Evolutionary conservation across 2,329 filamentous ascomycete genomes (phyloP), one percentile per base, ranked within the genome.

Genomic region (Cadophora luteo-olivacea): DNA sequence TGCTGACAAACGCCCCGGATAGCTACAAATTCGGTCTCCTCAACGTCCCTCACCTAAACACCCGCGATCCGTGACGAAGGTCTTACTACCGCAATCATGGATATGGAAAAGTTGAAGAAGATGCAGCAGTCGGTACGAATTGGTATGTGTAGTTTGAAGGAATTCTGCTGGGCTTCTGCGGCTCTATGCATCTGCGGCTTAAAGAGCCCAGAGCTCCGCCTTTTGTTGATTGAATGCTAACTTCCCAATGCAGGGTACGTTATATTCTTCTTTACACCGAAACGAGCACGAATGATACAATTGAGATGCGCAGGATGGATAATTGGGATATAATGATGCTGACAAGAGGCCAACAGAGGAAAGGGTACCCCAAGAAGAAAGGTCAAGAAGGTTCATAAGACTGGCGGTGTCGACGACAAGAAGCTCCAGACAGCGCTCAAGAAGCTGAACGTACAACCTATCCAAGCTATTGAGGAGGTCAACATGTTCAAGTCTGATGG

Each of bases 401-500:
- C 90, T 83, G 92, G 92, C 76, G 93, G 92, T 81, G 93, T 92
- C 83, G 96, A 99, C 82, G 96, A 99, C 91, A 98, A 97, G 93
- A 99, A 99, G 90, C 93, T 99, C 74, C 96, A 99, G 87, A 89
- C 91, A 72, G 86, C 93, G 72, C 89, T 99, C 76, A 99, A 99
- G 92, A 99, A 99, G 92, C 90, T 99, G 83, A 98, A 98, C 85
- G 95, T 97, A 69, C 96, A 99, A 89, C 96, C 96, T 79, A 98
- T 99, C 84, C 94, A 97, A 87, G 93, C 92, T 75, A 99, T 99
- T 79, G 96, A 99, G 90, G 96, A 99, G 88, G 96, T 99, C 83
- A 99, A 99, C 91, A 99, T 99, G 96, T 99, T 99, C 91, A 99
- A 99, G 92, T 92, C 92, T 81, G 96, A 99, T 82, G 96, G 96